Evolutionary conservation across 768 basidiomycete species (phyloP).

Genomic region (Chiua virens): DNA sequence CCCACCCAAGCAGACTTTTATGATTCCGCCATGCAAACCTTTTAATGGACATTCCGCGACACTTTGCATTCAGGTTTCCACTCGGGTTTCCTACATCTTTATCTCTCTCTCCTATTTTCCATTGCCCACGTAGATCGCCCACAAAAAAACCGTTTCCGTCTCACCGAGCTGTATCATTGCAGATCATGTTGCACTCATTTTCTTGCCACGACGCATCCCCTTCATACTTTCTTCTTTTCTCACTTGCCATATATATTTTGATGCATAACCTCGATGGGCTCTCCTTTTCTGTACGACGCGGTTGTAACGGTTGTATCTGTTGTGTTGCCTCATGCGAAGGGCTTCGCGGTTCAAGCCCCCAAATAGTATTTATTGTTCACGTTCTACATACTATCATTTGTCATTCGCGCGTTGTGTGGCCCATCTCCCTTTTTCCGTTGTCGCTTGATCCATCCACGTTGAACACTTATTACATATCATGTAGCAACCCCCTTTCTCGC

Average conservation of each 20-base stretch:
- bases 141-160: slow-evolving; percentile 9
- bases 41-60: slow-evolving; percentile 14
- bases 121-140: slow-evolving; percentile 11
- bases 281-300: slow-evolving; percentile 14
- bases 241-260: slow-evolving; percentile 32
- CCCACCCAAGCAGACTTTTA: slow-evolving; percentile 30
- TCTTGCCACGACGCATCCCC: slow-evolving; percentile 4
- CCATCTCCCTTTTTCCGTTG: neutral
- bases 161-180: slow-evolving; percentile 18
- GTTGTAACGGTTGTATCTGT: slow-evolving; percentile 29
- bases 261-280: slow-evolving; percentile 17
- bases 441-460: neutral
- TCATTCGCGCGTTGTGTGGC: neutral
- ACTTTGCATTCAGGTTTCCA: slow-evolving; percentile 3
- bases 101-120: neutral
- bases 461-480: neutral
- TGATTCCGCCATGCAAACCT: slow-evolving; percentile 38
- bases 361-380: slow-evolving; percentile 30
- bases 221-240: slow-evolving; percentile 11
- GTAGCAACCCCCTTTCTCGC: neutral
- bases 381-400: neutral
- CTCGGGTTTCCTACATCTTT: neutral
- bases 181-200: slow-evolving; percentile 6
- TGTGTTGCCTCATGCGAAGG: slow-evolving; percentile 41
- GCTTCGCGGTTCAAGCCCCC: slow-evolving; percentile 49